Percentiles rank a stretch among this genome's conserved stretches.
Evolutionary conservation across 2,329 filamentous ascomycete species (phyloP).

Genomic region (Paracamarosporium sp.): DNA sequence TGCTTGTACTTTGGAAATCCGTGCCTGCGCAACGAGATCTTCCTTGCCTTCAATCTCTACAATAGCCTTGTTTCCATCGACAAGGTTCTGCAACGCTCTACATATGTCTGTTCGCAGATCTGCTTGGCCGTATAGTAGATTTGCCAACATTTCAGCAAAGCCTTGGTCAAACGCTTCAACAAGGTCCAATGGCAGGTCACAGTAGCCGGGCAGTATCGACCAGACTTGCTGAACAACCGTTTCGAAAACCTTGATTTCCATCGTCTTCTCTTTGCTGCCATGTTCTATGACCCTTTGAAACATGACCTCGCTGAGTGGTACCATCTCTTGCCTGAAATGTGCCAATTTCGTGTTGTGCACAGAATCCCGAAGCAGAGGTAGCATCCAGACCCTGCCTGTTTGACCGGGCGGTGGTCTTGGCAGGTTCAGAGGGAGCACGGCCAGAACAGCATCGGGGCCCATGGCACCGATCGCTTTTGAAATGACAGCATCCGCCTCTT

Average conservation of each 20-base stretch:
- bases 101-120: conserved; percentile 88
- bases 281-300: conserved; percentile 89
- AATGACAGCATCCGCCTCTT: conserved; percentile 90
- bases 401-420: conserved; percentile 77
- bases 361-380: conserved; percentile 88
- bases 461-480: conserved; percentile 87
- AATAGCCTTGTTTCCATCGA: conserved; percentile 90
- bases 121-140: conserved; percentile 89
- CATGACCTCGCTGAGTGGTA: conserved; percentile 87
- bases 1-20: conserved; percentile 77
- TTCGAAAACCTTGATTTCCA: conserved; percentile 97
- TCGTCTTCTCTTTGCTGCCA: conserved; percentile 82
- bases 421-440: conserved; percentile 85
- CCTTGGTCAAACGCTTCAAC: conserved; percentile 77
- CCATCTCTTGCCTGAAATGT: conserved; percentile 85
- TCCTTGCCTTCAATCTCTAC: conserved; percentile 68
- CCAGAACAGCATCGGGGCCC: conserved; percentile 84
- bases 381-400: conserved; percentile 89
- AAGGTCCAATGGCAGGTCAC: conserved; percentile 83
- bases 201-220: conserved; percentile 93
- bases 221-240: conserved; percentile 95
- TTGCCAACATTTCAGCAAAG: conserved; percentile 90
- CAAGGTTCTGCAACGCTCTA: conserved; percentile 80
- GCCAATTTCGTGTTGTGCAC: conserved; percentile 85
- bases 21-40: conserved; percentile 77